phyloP scores from a whole-genome alignment of 2,329 filamentous ascomycete genomes.

The Pseudonectria buxi region DNA sequence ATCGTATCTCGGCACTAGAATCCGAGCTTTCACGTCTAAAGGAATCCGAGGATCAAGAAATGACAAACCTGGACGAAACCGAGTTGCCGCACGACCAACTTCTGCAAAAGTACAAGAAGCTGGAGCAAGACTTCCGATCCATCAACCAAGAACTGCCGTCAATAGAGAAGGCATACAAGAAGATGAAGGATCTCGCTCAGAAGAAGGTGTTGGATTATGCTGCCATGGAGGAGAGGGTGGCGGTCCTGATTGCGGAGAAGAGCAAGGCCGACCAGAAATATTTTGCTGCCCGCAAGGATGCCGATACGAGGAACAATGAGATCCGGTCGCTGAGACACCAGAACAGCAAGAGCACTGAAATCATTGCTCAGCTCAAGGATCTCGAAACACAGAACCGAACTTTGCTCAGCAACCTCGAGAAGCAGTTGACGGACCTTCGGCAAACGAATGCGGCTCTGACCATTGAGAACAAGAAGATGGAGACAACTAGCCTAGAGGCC shows the following conservation, averaged over 20 bases:
- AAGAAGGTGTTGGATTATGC: slow-evolving; percentile 79
- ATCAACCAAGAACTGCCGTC: slow-evolving; percentile 83
- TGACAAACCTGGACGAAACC: slow-evolving; percentile 39
- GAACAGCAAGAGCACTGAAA: slow-evolving; percentile 85
- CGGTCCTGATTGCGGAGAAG: slow-evolving; percentile 76
- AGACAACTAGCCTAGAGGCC: slow-evolving; percentile 64
- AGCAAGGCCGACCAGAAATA: slow-evolving; percentile 97
- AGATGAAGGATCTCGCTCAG: slow-evolving; percentile 73
- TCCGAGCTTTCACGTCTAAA: slow-evolving; percentile 70
- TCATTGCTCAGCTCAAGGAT: slow-evolving; percentile 89
- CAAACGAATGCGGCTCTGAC: slow-evolving; percentile 67
- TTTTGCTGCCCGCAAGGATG: slow-evolving; percentile 90
- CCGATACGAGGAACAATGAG: slow-evolving; percentile 77
- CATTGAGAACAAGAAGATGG: slow-evolving; percentile 67
- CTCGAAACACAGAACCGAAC: slow-evolving; percentile 71
- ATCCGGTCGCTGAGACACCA: slow-evolving; percentile 73
- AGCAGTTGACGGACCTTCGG: slow-evolving; percentile 77
- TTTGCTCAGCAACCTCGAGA: slow-evolving; percentile 78
- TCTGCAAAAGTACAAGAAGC: slow-evolving; percentile 62
- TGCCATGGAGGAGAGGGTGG: slow-evolving; percentile 69
- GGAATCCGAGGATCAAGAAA: slow-evolving; percentile 39
- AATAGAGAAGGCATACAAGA: slow-evolving; percentile 86
- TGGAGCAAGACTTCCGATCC: slow-evolving; percentile 74
- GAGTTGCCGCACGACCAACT: slow-evolving; percentile 66
- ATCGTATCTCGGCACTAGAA: slow-evolving; percentile 75